Evolutionary conservation across 345 rosid species (phyloP), one percentile per base, ranked within the genome.

Genomic region (Ailanthus altissimus): DNA sequence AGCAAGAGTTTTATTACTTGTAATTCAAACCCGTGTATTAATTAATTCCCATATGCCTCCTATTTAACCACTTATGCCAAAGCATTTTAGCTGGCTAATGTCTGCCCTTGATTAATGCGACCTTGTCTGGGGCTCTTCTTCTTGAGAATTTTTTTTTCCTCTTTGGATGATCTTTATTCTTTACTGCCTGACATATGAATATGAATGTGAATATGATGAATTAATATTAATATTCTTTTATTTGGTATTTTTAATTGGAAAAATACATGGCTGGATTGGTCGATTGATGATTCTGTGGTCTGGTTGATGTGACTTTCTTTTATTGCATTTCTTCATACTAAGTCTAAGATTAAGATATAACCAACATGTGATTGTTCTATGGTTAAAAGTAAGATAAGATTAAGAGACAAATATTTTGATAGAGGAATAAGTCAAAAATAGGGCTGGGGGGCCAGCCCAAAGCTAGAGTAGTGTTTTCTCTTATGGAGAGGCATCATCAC

Each of bases 401-500:
- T 20, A 20, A 54, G 26, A 54, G 8, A 54, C 26, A 8, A 56
- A n/a, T 8, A 7, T 56, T 15, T 62, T 62, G 38, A 32, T 11
- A 14, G 15, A 26, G 0, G 59, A 58, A 57, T 11, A 53, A 70
- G 74, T 53, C 63, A 71, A 71, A 15, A 56, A n/a, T 26, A 1
- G 36, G 11, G 53, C 25, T 11, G 3, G 46, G 67, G 83, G 40
- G 9, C 76, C 56, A 43, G n/a, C 0, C 42, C 28, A 26, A 42
- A 65, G 56, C 4, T 75, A 6, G 43, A 56, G 76, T 64, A 74
- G 67, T 28, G n/a, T n/a, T n/a, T n/a, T n/a, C n/a, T n/a, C n/a
- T n/a, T n/a, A n/a, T n/a, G 65, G 73, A 77, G 85, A 57, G 73
- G 89, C 92, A 90, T 67, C 36, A 70, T 83, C 94, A 90, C 94